A percentile compares a stretch with the other conserved stretches of the same genome.
phyloP scores from a whole-genome alignment of 768 basidiomycete genomes.

The Serendipita sp. region DNA sequence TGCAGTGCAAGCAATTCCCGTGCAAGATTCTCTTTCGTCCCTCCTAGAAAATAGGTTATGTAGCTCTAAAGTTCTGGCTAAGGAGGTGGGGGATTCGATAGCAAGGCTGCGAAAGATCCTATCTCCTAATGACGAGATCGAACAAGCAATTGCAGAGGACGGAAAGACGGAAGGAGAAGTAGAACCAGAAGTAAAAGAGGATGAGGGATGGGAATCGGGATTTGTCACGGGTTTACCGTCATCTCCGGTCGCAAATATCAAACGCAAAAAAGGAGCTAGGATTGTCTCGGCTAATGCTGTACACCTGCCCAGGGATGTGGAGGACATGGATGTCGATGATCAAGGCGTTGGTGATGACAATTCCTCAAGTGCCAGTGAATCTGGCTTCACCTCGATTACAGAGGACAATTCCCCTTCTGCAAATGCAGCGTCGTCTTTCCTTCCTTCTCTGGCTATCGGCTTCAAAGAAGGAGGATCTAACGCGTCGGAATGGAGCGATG shows the following conservation, averaged over 20 bases:
- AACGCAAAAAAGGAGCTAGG: too few species aligned
- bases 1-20: constrained; percentile 19
- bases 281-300: too few species aligned
- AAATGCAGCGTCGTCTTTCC: constrained; percentile 37
- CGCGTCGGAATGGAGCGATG: constrained; percentile 60
- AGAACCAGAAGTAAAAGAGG: constrained; percentile 18
- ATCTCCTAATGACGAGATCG: constrained; percentile 10
- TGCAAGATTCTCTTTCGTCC: constrained; percentile 16
- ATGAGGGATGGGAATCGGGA: constrained; percentile 26
- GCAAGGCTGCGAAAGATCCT: constrained; percentile 29
- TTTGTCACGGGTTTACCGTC: constrained; percentile 18
- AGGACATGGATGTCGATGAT: too few species aligned
- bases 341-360: too few species aligned
- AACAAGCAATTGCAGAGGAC: too few species aligned
- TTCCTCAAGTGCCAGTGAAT: too few species aligned
- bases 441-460: constrained; percentile 78
- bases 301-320: too few species aligned
- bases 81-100: constrained; percentile 35
- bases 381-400: too few species aligned
- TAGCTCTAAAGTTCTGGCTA: constrained; percentile 59
- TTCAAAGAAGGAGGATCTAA: constrained; percentile 66
- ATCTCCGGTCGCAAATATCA: too few species aligned
- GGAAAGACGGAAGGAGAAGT: background rate
- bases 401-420: too few species aligned
- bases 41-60: constrained; percentile 58